Conservation (phyloP, 495 filamentous ascomycete genomes). For the Clavariopsis aquatica region DNA sequence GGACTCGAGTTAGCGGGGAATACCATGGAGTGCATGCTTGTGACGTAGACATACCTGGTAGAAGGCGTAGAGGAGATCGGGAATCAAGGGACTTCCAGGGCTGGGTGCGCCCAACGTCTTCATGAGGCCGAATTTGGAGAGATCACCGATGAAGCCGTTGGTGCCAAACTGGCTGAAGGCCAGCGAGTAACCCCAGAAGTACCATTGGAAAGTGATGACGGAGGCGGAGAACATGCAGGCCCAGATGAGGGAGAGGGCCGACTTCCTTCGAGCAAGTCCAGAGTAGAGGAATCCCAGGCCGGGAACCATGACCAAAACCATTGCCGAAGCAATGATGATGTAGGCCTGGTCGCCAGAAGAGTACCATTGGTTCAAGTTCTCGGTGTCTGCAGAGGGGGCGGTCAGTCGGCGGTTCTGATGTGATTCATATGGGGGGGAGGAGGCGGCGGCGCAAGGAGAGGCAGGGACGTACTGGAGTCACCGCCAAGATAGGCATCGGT, state of each 20-base stretch:
- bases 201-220: conserved; percentile 72
- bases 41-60: conserved; percentile 58
- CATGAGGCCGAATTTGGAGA: conserved; percentile 66
- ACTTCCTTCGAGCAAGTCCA: conserved; percentile 65
- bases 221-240: conserved; percentile 66
- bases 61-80: conserved; percentile 64
- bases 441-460: not conserved
- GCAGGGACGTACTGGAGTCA: conserved; percentile 71
- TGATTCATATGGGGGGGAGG: not conserved
- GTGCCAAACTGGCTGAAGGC: conserved; percentile 65
- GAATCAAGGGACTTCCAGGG: conserved; percentile 64
- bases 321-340: conserved; percentile 86
- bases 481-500: conserved; percentile 72
- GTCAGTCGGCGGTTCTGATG: not conserved
- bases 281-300: conserved; percentile 72
- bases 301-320: conserved; percentile 91
- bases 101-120: conserved; percentile 63
- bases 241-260: conserved; percentile 70
- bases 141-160: conserved; percentile 68
- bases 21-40: not conserved
- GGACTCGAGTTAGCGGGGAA: conserved; percentile 19
- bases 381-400: conserved; percentile 51
- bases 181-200: conserved; percentile 75
- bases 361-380: conserved; percentile 90
- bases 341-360: conserved; percentile 75